A percentile compares a stretch with the other conserved stretches of the same genome.
Evolutionary conservation across 106 monocot species (phyloP).

Genomic region (Ottelia alismoides): DNA sequence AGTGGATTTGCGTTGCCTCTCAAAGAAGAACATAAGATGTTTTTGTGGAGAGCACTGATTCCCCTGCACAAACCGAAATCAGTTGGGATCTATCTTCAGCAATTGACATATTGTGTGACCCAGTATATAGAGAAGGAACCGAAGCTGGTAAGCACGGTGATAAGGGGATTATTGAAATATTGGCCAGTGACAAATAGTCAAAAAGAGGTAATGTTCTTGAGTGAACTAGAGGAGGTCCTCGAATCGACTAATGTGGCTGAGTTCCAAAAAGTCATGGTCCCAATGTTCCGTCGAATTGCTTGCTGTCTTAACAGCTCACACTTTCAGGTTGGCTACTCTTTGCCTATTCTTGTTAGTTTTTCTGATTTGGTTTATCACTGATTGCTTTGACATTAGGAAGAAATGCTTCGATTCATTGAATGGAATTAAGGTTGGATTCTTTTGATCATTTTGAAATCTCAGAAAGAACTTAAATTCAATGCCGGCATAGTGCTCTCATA

Average conservation of each 20-base stretch:
- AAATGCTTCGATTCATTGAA: no score
- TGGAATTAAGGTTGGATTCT: no score
- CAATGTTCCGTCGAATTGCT: slow-evolving; percentile 1
- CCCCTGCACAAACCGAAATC: slow-evolving; percentile 4
- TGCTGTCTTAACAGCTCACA: slow-evolving; percentile 4
- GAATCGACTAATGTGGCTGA: slow-evolving; percentile 1
- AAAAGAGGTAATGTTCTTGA: slow-evolving; percentile 6
- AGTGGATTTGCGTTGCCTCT: slow-evolving; percentile 7
- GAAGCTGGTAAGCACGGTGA: slow-evolving; percentile 2
- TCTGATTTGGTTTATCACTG: no score
- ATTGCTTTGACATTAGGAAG: no score
- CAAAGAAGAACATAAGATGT: slow-evolving; percentile 8
- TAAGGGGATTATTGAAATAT: slow-evolving; percentile 3
- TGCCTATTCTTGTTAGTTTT: no score
- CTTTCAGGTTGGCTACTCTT: no score
- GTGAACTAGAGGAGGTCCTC: slow-evolving; percentile 5
- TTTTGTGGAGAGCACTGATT: slow-evolving; percentile 3
- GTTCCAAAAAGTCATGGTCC: slow-evolving; percentile 6
- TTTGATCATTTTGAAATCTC: no score
- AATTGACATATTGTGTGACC: neutral
- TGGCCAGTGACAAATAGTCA: slow-evolving; percentile 4
- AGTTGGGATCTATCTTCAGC: slow-evolving; percentile 2
- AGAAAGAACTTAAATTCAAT: no score
- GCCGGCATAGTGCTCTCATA: no score
- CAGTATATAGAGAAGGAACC: slow-evolving; percentile 9